These are phyloP conservation scores for Tetrahymena thermophila DNA, from an alignment of 73 alveolate genomes.

Conservation along the genomic window DNA sequence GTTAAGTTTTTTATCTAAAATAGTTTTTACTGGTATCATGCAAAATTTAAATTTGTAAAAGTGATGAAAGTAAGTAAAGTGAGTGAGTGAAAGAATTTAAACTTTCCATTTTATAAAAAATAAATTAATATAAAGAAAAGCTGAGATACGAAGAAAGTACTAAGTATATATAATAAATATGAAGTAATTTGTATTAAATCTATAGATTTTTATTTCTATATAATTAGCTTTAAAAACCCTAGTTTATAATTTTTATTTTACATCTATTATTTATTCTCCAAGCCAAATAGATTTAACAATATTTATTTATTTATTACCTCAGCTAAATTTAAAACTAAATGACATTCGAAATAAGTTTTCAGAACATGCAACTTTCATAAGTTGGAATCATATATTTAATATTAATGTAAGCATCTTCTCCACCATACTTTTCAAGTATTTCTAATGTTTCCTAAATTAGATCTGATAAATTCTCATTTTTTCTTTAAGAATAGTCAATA, in stretches of 20 bases:
- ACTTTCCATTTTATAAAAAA: no score
- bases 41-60: no score
- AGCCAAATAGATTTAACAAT: neutral
- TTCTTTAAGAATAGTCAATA: constrained; percentile 91
- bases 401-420: constrained; percentile 99
- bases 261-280: neutral
- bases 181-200: neutral
- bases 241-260: no score
- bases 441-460: constrained; percentile 97
- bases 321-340: neutral
- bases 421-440: constrained; percentile 95
- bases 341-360: neutral
- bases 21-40: no score
- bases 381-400: constrained; percentile 98
- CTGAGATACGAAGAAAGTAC: neutral
- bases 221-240: neutral
- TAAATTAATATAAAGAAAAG: neutral
- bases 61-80: neutral
- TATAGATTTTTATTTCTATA: neutral
- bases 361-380: constrained; percentile 91
- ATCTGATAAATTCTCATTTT: constrained; percentile 88
- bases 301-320: neutral
- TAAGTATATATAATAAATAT: neutral
- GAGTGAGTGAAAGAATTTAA: neutral
- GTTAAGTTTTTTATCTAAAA: no score